Conservation (phyloP, 176 grass and related monocot species). For the Avena insularis region DNA sequence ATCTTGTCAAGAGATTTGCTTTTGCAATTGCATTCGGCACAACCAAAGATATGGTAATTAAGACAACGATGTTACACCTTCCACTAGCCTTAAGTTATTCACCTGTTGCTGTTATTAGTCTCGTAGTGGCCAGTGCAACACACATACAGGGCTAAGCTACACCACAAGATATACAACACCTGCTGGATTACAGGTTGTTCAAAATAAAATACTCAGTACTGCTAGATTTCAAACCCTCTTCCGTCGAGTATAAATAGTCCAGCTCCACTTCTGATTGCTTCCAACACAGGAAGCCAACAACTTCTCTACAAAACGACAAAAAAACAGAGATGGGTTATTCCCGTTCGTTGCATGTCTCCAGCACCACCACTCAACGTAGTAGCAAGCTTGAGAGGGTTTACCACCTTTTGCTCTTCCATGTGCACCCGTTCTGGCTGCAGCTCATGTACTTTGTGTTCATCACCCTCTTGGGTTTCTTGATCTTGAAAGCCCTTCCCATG, state of each 20-base stretch:
- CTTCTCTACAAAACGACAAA: not conserved
- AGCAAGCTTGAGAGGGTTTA: slow-evolving; percentile 4
- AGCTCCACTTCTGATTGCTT: not conserved
- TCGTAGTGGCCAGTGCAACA: not conserved
- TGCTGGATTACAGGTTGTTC: too few relatives aligned
- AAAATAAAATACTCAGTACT: too few relatives aligned
- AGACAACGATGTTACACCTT: slow-evolving; percentile 18
- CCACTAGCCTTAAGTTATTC: not conserved
- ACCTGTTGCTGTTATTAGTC: not conserved
- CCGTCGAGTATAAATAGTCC: slow-evolving; percentile 30
- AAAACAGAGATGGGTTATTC: not conserved
- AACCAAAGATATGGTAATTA: not conserved
- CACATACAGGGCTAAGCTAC: not conserved
- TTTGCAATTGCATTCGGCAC: slow-evolving; percentile 10
- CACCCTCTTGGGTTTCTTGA: slow-evolving; percentile 53
- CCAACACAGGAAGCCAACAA: slow-evolving; percentile 9
- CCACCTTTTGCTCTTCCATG: slow-evolving; percentile 46
- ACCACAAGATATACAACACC: not conserved
- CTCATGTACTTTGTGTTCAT: slow-evolving; percentile 63
- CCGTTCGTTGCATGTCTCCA: not conserved
- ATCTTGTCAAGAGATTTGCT: not conserved
- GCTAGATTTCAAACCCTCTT: not conserved
- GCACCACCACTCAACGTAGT: not conserved
- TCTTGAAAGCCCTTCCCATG: slow-evolving; percentile 59
- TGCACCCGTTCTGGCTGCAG: slow-evolving; percentile 67